phyloP scores from a whole-genome alignment of 192 early-diverging fungal species.

The Backusella mclennaniae region DNA sequence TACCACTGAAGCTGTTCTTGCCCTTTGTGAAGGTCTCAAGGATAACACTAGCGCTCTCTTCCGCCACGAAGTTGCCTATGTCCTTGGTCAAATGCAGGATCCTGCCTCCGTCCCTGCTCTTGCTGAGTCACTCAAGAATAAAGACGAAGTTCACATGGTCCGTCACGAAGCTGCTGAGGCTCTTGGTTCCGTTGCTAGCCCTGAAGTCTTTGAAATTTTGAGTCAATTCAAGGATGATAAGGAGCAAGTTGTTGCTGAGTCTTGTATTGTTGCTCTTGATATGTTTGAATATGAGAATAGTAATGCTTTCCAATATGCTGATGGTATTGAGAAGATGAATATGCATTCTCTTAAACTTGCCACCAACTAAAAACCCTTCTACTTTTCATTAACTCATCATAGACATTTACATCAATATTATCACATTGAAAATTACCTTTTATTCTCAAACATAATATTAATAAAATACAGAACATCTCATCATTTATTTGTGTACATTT shows the following conservation, averaged over 20 bases:
- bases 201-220: slow-evolving; percentile 76
- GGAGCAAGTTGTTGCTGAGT: slow-evolving; percentile 85
- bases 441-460: background rate
- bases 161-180: slow-evolving; percentile 98
- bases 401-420: background rate
- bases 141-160: slow-evolving; percentile 85
- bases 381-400: background rate
- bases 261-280: slow-evolving; percentile 91
- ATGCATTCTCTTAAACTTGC: slow-evolving; percentile 30
- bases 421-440: background rate
- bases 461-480: background rate
- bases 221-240: slow-evolving; percentile 70
- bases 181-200: slow-evolving; percentile 90
- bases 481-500: background rate
- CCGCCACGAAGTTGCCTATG: slow-evolving; percentile 91
- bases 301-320: slow-evolving; percentile 86
- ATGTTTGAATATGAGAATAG: slow-evolving; percentile 93
- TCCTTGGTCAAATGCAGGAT: slow-evolving; percentile 97
- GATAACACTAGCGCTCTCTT: slow-evolving; percentile 67
- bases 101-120: slow-evolving; percentile 85
- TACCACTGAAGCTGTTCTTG: slow-evolving; percentile 75
- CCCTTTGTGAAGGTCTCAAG: slow-evolving; percentile 80
- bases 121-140: slow-evolving; percentile 69
- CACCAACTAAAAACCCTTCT: background rate
- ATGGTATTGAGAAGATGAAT: slow-evolving; percentile 47